These are phyloP conservation scores for Kodamaea fungicola DNA, from an alignment of 1,139 yeast genomes.

Conservation along the genomic window DNA sequence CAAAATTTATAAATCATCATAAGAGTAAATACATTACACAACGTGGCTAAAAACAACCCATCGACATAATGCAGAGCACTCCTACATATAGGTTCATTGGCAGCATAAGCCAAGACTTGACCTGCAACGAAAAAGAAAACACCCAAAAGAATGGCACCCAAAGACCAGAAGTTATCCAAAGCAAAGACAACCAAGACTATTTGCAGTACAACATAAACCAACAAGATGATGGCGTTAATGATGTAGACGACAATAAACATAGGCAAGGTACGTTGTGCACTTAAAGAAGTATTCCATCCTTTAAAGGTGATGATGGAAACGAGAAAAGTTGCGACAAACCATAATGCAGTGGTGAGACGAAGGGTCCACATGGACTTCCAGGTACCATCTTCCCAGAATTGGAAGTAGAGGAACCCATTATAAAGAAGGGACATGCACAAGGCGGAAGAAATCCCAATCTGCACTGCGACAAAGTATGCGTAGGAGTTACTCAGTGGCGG, in stretches of 20 bases:
- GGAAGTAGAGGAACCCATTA: conserved; percentile 80
- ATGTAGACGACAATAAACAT: conserved; percentile 69
- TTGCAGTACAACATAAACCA: conserved; percentile 66
- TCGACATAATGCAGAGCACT: conserved; percentile 83
- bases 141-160: conserved; percentile 74
- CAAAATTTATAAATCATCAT: conserved; percentile 97
- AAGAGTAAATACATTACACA: conserved; percentile 73
- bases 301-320: conserved; percentile 71
- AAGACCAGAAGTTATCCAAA: conserved; percentile 78
- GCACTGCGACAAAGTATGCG: conserved; percentile 80
- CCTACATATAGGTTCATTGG: conserved; percentile 63
- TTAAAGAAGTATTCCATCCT: conserved; percentile 52
- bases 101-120: conserved; percentile 68
- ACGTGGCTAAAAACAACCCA: conserved; percentile 80
- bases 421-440: conserved; percentile 65
- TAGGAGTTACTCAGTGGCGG: conserved; percentile 78
- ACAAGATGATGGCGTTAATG: conserved; percentile 63
- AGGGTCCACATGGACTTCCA: conserved; percentile 56
- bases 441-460: conserved; percentile 70
- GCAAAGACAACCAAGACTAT: conserved; percentile 65
- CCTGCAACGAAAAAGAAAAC: conserved; percentile 76
- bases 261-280: conserved; percentile 50
- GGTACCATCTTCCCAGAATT: conserved; percentile 94
- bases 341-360: conserved; percentile 43
- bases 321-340: conserved; percentile 64